A percentile compares a stretch with the other conserved stretches of the same genome.
Evolutionary conservation across 352 stramenopile genomes (phyloP).

Genomic region (Blastocystis sp.): DNA sequence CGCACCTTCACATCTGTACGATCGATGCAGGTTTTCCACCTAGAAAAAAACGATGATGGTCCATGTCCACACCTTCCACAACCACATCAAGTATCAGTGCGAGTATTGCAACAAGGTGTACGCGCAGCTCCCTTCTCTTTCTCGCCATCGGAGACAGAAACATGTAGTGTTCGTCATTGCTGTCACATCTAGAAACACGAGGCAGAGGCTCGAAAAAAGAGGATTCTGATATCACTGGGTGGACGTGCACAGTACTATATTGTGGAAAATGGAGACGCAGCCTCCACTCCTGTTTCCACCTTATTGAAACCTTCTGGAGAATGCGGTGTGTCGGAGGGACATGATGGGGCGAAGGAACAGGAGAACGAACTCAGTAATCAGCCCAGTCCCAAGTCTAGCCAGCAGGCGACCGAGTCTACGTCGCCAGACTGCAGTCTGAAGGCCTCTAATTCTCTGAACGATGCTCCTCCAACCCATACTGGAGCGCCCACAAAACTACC

Average conservation of each 20-base stretch:
- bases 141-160: neutral
- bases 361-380: too few relatives aligned
- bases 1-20: constrained; percentile 10
- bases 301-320: too few relatives aligned
- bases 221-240: neutral
- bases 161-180: neutral
- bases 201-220: neutral
- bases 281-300: too few relatives aligned
- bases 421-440: too few relatives aligned
- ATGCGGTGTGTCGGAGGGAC: too few relatives aligned
- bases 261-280: neutral
- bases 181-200: neutral
- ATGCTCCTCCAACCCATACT: too few relatives aligned
- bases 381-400: too few relatives aligned
- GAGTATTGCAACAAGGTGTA: constrained; percentile 21
- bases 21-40: neutral
- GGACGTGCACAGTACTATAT: neutral
- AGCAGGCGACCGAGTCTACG: too few relatives aligned
- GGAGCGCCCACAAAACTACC: too few relatives aligned
- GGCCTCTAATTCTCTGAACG: too few relatives aligned
- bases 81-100: constrained; percentile 27
- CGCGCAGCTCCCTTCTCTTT: neutral
- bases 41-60: neutral
- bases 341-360: too few relatives aligned
- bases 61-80: neutral